Evolutionary conservation across 106 monocot species (phyloP), one percentile per base, ranked within the genome.

Genomic region (Acorus calamus): DNA sequence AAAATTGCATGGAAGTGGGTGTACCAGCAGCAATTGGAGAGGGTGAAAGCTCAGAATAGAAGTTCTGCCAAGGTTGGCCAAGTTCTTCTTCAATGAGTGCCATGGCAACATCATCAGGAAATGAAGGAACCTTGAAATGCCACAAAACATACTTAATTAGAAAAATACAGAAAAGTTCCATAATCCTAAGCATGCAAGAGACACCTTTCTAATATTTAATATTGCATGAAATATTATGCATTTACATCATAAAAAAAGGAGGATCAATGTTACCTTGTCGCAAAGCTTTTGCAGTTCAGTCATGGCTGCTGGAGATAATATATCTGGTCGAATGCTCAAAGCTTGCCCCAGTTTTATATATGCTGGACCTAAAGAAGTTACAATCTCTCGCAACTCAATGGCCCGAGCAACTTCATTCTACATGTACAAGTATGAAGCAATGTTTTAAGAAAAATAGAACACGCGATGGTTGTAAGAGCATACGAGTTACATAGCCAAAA

Each of bases 331-430:
- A 61, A 91, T 98, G 66, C 98, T 98, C 69, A 98, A 68, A 49
- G 98, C 91, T 73, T 98, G 98, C 56, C 98, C 98, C 62, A 98
- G 98, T 63, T 98, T 98, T 60, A 98, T 98, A 71, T 98, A 98
- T 63, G 98, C 98, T 69, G 98, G 98, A 56, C 98, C 98, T 67
- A 98, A 72, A 52, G 98, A 92, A 54, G 98, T 98, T 8, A 98
- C 98, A 42, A 98, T 92, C 76, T 98, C 98, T 73, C 98, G 78
- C 56, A 98, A 62, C 71, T 92, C 98, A 70, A 98, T 98, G 50
- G 98, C 98, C 65, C 98, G 78, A 62, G 85, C 85, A 64, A 91
- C 92, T 71, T 98, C 98, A 79, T 98, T 98, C 98, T 98, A 65
- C 14, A 71, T 42, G 73, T 11, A 43, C 3, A 69, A 57, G 55